phyloP scores from a whole-genome alignment of 768 basidiomycete species.

The Thelephora ganbajun region DNA sequence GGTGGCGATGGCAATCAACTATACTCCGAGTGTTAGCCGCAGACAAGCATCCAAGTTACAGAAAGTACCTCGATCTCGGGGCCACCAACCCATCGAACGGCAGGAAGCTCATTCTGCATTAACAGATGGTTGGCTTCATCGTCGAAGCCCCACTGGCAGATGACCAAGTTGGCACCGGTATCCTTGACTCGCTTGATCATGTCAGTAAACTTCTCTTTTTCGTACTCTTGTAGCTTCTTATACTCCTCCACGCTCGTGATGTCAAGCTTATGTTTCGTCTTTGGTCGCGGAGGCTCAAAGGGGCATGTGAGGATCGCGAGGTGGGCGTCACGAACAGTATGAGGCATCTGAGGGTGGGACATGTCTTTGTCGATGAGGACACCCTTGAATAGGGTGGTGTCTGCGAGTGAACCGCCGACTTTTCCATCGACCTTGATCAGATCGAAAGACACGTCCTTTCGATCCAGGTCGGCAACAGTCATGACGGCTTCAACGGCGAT shows the following conservation, averaged over 20 bases:
- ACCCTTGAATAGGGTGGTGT: constrained; percentile 90
- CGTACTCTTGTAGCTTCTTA: constrained; percentile 87
- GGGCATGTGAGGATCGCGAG: constrained; percentile 97
- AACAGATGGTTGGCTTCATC: constrained; percentile 97
- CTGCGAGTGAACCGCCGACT: constrained; percentile 92
- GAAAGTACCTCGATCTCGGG: constrained; percentile 87
- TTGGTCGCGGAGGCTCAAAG: constrained; percentile 96
- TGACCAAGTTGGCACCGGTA: constrained; percentile 94
- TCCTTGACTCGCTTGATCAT: constrained; percentile 97
- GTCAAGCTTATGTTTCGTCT: constrained; percentile 98
- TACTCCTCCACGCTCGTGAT: constrained; percentile 95
- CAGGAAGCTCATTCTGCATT: constrained; percentile 95
- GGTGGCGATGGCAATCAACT: constrained; percentile 97
- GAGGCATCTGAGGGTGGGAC: constrained; percentile 98
- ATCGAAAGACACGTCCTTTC: constrained; percentile 93
- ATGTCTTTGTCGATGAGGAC: constrained; percentile 99
- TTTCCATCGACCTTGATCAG: constrained; percentile 99
- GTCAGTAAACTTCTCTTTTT: constrained; percentile 89
- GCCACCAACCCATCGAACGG: constrained; percentile 98
- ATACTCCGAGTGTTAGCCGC: constrained; percentile 2
- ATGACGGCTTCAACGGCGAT: constrained; percentile 97
- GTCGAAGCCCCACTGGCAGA: constrained; percentile 99
- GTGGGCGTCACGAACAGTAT: constrained; percentile 71
- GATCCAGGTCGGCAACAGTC: constrained; percentile 86
- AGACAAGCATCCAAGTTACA: constrained; percentile 1